phyloP scores from a whole-genome alignment of 257 asterid genomes.

The Solanum boliviense region DNA sequence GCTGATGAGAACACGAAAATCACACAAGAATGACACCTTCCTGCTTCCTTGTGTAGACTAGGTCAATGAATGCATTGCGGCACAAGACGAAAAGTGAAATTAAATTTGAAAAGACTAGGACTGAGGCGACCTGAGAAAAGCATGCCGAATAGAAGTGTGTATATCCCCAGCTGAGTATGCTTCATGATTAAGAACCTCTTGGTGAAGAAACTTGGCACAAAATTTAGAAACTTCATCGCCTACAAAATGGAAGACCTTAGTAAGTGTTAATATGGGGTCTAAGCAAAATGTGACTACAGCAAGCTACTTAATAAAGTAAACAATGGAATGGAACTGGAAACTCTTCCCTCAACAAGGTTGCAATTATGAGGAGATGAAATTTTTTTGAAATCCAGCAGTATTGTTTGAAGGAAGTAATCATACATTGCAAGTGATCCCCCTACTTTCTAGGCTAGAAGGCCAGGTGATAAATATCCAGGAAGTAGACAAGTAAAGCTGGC shows the following conservation, averaged over 20 bases:
- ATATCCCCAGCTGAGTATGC: constrained; percentile 68
- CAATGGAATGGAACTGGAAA: neutral
- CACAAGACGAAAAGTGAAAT: constrained; percentile 1
- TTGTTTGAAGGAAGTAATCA: neutral
- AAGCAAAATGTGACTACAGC: neutral
- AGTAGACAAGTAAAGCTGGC: neutral
- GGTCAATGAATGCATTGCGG: constrained; percentile 1
- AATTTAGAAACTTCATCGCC: constrained; percentile 83
- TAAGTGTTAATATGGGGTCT: neutral
- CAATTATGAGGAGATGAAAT: neutral
- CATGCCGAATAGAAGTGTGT: constrained; percentile 40
- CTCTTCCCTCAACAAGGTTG: neutral
- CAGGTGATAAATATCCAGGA: neutral
- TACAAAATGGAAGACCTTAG: constrained; percentile 17
- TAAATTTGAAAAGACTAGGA: constrained; percentile 11
- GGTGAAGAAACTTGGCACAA: constrained; percentile 93
- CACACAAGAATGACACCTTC: constrained; percentile 5
- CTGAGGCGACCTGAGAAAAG: constrained; percentile 72
- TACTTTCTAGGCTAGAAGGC: neutral
- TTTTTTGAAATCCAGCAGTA: neutral
- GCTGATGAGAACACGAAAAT: constrained; percentile 2
- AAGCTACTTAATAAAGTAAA: neutral
- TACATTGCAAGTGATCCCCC: neutral
- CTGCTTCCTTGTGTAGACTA: neutral
- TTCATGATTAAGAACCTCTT: constrained; percentile 64